A percentile compares a stretch with the other conserved stretches of the same genome.
phyloP scores from a whole-genome alignment of 2,329 filamentous ascomycete genomes.

The Pseudocercospora fuligena region DNA sequence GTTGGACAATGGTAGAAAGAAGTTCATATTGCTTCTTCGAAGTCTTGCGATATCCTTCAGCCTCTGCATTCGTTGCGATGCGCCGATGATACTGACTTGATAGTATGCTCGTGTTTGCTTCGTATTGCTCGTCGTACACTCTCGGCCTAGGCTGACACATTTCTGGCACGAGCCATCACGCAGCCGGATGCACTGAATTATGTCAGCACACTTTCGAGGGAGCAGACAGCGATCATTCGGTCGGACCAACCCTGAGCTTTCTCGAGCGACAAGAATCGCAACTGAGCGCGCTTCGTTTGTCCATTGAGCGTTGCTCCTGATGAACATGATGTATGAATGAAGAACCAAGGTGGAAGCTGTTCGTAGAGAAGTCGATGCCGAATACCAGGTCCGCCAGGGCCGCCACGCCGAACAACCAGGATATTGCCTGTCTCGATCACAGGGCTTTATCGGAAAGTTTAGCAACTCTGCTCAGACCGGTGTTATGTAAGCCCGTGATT shows the following conservation, averaged over 20 bases:
- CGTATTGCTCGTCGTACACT: constrained; percentile 1
- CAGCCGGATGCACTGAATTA: neutral
- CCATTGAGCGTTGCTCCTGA: neutral
- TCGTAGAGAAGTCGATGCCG: neutral
- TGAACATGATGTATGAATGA: neutral
- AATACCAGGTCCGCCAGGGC: neutral
- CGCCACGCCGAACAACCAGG: neutral
- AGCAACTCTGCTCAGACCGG: no score
- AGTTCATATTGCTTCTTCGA: neutral
- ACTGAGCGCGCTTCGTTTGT: neutral
- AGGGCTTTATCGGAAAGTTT: neutral
- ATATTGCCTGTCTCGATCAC: neutral
- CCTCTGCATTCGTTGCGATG: neutral
- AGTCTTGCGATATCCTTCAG: neutral
- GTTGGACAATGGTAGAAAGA: neutral
- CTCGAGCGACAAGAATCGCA: neutral
- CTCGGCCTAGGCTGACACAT: neutral
- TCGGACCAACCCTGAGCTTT: neutral
- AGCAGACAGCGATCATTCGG: neutral
- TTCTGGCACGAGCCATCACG: constrained; percentile 1
- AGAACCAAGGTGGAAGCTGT: neutral
- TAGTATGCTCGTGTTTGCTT: neutral
- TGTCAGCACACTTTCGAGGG: neutral
- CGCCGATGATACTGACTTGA: neutral
- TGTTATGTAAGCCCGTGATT: neutral